phyloP scores from a whole-genome alignment of 306 rosid species.

The Lathyrus tuberosus region DNA sequence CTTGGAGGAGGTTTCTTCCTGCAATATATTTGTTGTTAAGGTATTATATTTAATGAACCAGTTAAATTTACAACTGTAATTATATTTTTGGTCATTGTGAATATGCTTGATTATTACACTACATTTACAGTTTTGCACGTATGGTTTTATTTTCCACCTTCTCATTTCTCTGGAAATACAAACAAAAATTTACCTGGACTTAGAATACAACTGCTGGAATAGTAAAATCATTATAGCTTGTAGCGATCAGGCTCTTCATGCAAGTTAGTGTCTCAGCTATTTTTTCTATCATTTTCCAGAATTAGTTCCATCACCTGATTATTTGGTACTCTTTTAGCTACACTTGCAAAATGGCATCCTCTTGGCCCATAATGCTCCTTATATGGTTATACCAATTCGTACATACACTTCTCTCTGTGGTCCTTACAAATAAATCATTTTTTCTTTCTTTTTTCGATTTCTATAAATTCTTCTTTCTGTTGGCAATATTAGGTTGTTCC shows the following conservation, averaged over 20 bases:
- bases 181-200: slow-evolving; percentile 11
- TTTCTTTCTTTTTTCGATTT: no score
- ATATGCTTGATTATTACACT: not conserved
- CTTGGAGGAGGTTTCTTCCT: slow-evolving; percentile 98
- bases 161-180: slow-evolving; percentile 4
- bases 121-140: not conserved
- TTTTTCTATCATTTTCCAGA: slow-evolving; percentile 31
- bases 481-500: no score
- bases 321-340: not conserved
- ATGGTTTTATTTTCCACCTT: slow-evolving; percentile 7
- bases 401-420: not conserved
- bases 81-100: not conserved
- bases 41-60: slow-evolving; percentile 44
- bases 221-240: slow-evolving; percentile 6
- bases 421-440: no score
- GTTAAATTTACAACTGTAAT: slow-evolving; percentile 25
- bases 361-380: slow-evolving; percentile 14
- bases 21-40: slow-evolving; percentile 97
- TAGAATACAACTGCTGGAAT: slow-evolving; percentile 4
- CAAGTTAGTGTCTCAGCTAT: slow-evolving; percentile 12
- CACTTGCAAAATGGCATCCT: slow-evolving; percentile 5
- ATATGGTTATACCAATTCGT: not conserved
- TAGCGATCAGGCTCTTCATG: not conserved
- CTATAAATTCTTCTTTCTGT: no score
- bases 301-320: slow-evolving; percentile 11